Percentiles rank a stretch among this genome's conserved stretches.
These are phyloP conservation scores for Eucalyptus marginata DNA, from an alignment of 345 rosid species.

Conservation along the genomic window DNA sequence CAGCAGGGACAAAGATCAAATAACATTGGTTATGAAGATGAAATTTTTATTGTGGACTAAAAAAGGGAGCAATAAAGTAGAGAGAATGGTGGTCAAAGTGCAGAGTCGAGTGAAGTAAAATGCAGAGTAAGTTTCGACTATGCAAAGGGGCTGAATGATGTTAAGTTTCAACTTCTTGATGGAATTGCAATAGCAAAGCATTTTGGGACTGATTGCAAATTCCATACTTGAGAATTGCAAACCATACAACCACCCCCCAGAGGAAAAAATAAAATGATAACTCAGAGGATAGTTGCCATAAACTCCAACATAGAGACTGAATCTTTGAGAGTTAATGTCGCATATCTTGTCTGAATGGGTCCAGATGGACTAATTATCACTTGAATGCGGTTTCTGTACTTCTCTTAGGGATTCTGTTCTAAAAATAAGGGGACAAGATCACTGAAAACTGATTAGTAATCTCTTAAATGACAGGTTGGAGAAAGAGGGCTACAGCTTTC, in stretches of 20 bases:
- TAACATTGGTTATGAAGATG: background rate
- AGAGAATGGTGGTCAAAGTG: background rate
- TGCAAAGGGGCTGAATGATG: background rate
- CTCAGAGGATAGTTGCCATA: background rate
- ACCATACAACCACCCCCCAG: background rate
- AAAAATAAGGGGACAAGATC: background rate
- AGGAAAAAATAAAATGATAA: background rate
- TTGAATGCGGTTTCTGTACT: background rate
- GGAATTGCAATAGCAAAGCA: background rate
- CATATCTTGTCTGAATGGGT: background rate
- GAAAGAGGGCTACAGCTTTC: constrained; percentile 96
- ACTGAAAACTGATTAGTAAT: background rate
- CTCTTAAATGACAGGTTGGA: constrained; percentile 61
- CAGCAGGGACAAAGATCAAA: background rate
- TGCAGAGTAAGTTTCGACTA: background rate
- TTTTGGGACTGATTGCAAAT: background rate
- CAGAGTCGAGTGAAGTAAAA: background rate
- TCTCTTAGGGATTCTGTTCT: background rate
- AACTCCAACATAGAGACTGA: background rate
- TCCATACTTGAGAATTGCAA: background rate
- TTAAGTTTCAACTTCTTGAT: background rate
- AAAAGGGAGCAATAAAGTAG: background rate
- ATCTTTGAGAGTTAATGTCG: background rate
- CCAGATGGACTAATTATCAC: background rate
- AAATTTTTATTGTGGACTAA: background rate